These are phyloP conservation scores for Trichomonascaceae sp. DNA, from an alignment of 1,139 yeast species.

Conservation along the genomic window DNA sequence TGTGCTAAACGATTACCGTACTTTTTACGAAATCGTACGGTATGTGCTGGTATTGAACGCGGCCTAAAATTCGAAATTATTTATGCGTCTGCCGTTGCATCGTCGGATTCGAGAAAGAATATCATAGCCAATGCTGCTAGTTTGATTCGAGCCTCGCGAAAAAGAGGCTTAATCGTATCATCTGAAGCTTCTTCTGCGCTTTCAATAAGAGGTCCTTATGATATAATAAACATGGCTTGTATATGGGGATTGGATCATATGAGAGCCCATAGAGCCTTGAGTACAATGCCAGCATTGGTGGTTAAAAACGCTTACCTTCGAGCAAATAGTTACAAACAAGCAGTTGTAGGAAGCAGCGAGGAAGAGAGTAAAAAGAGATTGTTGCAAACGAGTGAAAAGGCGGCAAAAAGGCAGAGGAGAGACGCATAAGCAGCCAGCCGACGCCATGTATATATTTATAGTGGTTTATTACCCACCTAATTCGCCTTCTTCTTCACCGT, in stretches of 20 bases:
- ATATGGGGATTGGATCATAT: constrained; percentile 65
- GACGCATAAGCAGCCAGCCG: background rate
- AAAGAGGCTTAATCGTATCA: constrained; percentile 70
- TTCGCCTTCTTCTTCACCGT: constrained; percentile 24
- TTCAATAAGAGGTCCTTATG: constrained; percentile 59
- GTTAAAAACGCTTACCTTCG: constrained; percentile 69
- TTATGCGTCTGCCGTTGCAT: constrained; percentile 39
- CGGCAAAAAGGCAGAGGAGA: constrained; percentile 7
- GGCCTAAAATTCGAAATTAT: constrained; percentile 80
- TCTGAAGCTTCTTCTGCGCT: constrained; percentile 64
- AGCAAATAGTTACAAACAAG: constrained; percentile 46
- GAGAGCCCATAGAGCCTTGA: constrained; percentile 55
- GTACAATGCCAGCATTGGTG: constrained; percentile 55
- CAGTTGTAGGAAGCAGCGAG: constrained; percentile 15
- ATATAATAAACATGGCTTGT: constrained; percentile 58
- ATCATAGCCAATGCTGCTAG: constrained; percentile 68
- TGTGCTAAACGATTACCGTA: constrained; percentile 63
- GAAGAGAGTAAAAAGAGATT: constrained; percentile 7
- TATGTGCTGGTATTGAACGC: constrained; percentile 74
- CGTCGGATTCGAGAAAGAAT: constrained; percentile 43
- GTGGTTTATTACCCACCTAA: background rate
- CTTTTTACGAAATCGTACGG: constrained; percentile 73
- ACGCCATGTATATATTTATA: background rate
- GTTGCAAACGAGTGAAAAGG: background rate
- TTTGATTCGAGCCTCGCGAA: constrained; percentile 75